These are phyloP conservation scores for Chalciporus pseudorubinellus DNA, from an alignment of 768 basidiomycete genomes.

Conservation along the genomic window DNA sequence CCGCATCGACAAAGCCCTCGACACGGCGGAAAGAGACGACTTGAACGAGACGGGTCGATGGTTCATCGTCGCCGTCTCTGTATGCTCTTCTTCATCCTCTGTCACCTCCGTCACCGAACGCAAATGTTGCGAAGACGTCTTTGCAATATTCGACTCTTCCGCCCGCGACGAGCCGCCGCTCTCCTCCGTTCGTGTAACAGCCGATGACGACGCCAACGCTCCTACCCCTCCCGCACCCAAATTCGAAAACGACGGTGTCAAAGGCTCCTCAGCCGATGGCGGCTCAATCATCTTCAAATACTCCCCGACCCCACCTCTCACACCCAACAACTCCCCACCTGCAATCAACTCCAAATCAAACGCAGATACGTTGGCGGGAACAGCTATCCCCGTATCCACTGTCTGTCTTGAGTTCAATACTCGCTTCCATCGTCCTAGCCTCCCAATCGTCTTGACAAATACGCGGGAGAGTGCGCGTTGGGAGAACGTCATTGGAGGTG, in stretches of 20 bases:
- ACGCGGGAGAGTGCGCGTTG: constrained; percentile 70
- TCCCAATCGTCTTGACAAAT: constrained; percentile 78
- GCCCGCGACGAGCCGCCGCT: background rate
- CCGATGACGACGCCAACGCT: background rate
- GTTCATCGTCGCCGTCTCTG: constrained; percentile 17
- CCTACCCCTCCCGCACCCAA: constrained; percentile 2
- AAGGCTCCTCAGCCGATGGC: constrained; percentile 4
- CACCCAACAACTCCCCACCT: constrained; percentile 58
- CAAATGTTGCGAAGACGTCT: constrained; percentile 19
- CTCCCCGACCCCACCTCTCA: constrained; percentile 62
- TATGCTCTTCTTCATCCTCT: constrained; percentile 28
- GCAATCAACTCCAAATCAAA: constrained; percentile 67
- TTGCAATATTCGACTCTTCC: constrained; percentile 10
- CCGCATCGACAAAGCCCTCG: constrained; percentile 23
- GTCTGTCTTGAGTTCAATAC: constrained; percentile 55
- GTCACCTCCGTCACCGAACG: constrained; percentile 32
- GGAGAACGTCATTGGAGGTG: constrained; percentile 43
- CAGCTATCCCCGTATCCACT: constrained; percentile 35
- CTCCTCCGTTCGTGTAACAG: no score
- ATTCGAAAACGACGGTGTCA: background rate
- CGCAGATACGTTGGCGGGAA: constrained; percentile 54
- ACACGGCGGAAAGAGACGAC: constrained; percentile 21
- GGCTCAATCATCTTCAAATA: constrained; percentile 59
- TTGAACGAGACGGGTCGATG: constrained; percentile 19
- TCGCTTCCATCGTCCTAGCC: constrained; percentile 79